These are phyloP conservation scores for Wickerhamomyces kurtzmanii DNA, from an alignment of 805 yeast species.

Conservation along the genomic window DNA sequence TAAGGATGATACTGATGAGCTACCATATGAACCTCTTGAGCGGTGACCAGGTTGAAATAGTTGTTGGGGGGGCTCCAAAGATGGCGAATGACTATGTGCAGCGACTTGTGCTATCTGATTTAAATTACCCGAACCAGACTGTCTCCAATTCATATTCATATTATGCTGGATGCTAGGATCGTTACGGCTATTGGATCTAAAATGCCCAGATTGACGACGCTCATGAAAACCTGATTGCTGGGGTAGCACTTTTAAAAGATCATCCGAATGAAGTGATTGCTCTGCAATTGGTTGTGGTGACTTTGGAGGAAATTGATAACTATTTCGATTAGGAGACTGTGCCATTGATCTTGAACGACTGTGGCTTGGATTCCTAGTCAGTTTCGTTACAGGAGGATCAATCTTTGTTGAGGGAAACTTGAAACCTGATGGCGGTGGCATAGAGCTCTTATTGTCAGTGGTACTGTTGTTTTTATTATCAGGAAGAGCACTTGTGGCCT, in stretches of 20 bases:
- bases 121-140: constrained; percentile 24
- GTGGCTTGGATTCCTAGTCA: constrained; percentile 1
- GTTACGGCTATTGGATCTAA: constrained; percentile 27
- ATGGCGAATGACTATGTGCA: not conserved
- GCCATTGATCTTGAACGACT: not conserved
- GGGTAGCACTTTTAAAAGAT: constrained; percentile 16
- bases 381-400: constrained; percentile 17
- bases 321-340: constrained; percentile 29
- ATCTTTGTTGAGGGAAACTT: constrained; percentile 45
- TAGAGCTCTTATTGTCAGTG: constrained; percentile 6
- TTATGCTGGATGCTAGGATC: constrained; percentile 24
- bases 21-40: constrained; percentile 60
- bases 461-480: constrained; percentile 10
- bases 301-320: constrained; percentile 59
- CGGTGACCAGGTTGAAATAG: constrained; percentile 73
- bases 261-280: constrained; percentile 14
- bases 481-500: constrained; percentile 4
- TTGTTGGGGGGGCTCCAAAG: constrained; percentile 2
- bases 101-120: not conserved
- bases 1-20: constrained; percentile 34
- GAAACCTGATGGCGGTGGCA: constrained; percentile 28
- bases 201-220: constrained; percentile 31
- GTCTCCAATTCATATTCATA: constrained; percentile 59
- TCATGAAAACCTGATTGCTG: constrained; percentile 19
- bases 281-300: constrained; percentile 12